Base-by-base conservation (phyloP, 2,329 filamentous ascomycete genomes). In the Ambrosiella beaveri region DNA sequence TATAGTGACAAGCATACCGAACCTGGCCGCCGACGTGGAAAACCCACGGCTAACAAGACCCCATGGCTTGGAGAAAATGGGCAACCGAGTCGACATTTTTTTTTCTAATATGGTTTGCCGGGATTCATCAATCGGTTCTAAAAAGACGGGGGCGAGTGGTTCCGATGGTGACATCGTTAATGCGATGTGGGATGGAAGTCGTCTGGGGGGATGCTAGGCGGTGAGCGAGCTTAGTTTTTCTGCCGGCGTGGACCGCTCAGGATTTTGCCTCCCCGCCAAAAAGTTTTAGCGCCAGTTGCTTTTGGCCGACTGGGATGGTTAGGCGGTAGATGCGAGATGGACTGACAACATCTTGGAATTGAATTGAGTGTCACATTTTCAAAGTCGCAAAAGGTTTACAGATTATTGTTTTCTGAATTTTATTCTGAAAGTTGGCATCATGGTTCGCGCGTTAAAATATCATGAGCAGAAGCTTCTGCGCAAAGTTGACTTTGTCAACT, bases 391-490 rank as follows among this genome's bases (percentile, higher is more conserved):
- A 27, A 35, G 8, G 19, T 38, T 15, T 37, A 12, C 12, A n/a
- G 19, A 36, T 56, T 3, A n/a, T 44, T 50, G 8, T 12, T 52
- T 50, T 19, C 8, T 45, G 36, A n/a, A 4, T 41, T 44, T 41
- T 47, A 49, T 35, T 39, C 15, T 53, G 12, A 41, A 27, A 52
- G 11, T 41, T 39, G 60, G 51, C 68, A 78, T 64, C 27, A 97
- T 97, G 93, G 88, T 95, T 64, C 85, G 93, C 65, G 89, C 95
- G 75, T 82, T 98, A 68, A 97, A 96, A 74, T 81, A 95, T 73
- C 91, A 96, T 73, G 93, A 98, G 82, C 82, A 93, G 69, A 94
- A 93, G 78, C 85, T 97, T 68, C 81, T 97, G 66, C 91, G 91
- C 68, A 80, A 80, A 71, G 89, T 93, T 71, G 90, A 98, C 74